These are phyloP conservation scores for Neurospora sp. DNA, from an alignment of 495 filamentous ascomycete genomes.

Conservation along the genomic window DNA sequence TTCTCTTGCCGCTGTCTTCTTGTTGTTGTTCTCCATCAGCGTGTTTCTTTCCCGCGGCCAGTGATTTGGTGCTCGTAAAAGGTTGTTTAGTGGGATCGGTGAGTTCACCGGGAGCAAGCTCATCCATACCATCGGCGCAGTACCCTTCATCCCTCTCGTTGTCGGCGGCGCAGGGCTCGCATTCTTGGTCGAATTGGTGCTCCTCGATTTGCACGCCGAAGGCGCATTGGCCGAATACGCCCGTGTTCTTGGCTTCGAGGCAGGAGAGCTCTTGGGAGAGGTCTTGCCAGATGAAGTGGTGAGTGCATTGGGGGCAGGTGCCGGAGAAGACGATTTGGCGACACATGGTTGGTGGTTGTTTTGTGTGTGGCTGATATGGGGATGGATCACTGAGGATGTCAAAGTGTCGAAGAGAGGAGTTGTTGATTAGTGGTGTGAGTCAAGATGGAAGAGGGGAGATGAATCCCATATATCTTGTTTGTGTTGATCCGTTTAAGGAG, in stretches of 20 bases:
- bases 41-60: background rate
- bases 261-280: slow-evolving; percentile 25
- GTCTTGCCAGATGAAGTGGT: slow-evolving; percentile 19
- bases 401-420: background rate
- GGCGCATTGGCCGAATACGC: slow-evolving; percentile 21
- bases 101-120: background rate
- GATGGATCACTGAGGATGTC: background rate
- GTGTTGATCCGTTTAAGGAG: background rate
- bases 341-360: slow-evolving; percentile 17
- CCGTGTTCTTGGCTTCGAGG: slow-evolving; percentile 29
- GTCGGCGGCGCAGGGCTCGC: slow-evolving; percentile 20
- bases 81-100: background rate
- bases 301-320: slow-evolving; percentile 20
- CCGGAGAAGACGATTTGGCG: slow-evolving; percentile 24
- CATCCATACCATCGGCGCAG: slow-evolving; percentile 17
- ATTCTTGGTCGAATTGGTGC: slow-evolving; percentile 27
- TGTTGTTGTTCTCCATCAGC: background rate
- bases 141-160: slow-evolving; percentile 23
- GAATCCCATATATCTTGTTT: background rate
- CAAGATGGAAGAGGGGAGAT: background rate
- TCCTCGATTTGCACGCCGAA: slow-evolving; percentile 19
- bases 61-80: background rate
- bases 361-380: background rate
- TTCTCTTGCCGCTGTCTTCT: background rate
- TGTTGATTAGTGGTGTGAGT: background rate